Conservation (phyloP, 2,329 filamentous ascomycete species). For the Sarocladiaceae sp. region DNA sequence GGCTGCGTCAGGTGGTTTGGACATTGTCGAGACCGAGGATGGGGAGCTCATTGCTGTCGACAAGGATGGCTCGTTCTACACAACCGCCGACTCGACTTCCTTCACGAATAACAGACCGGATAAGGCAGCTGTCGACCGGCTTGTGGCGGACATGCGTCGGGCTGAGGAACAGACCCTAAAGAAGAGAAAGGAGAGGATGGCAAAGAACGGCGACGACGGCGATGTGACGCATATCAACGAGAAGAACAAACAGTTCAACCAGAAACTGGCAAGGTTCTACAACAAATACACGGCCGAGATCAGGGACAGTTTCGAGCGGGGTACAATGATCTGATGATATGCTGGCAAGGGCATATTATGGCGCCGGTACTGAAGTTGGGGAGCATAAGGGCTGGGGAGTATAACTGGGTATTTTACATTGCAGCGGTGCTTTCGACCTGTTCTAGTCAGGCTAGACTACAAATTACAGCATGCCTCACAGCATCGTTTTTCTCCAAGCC, state of each 20-base stretch:
- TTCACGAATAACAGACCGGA: constrained; percentile 83
- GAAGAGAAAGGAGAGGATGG: constrained; percentile 75
- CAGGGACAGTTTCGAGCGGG: constrained; percentile 92
- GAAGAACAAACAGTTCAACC: constrained; percentile 99
- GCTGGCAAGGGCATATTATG: neutral
- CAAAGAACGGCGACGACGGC: constrained; percentile 72
- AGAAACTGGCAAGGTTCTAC: constrained; percentile 92
- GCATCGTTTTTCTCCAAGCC: constrained; percentile 86
- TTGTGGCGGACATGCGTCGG: constrained; percentile 81
- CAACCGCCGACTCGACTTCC: constrained; percentile 73
- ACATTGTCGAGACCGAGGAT: constrained; percentile 92
- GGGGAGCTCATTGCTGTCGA: constrained; percentile 94
- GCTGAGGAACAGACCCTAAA: constrained; percentile 82
- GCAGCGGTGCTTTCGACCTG: constrained; percentile 18
- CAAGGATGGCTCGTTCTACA: constrained; percentile 84
- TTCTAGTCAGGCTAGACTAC: constrained; percentile 9
- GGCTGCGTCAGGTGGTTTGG: constrained; percentile 74
- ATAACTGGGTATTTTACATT: constrained; percentile 26
- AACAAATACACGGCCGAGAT: constrained; percentile 98
- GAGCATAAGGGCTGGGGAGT: too few species aligned
- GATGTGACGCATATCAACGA: constrained; percentile 99
- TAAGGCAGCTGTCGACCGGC: constrained; percentile 77
- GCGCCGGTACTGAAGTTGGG: too few species aligned
- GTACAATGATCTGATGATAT: constrained; percentile 74
- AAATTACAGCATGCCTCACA: constrained; percentile 42